phyloP scores from a whole-genome alignment of 2,329 filamentous ascomycete species.

The Aspergillus ruber region DNA sequence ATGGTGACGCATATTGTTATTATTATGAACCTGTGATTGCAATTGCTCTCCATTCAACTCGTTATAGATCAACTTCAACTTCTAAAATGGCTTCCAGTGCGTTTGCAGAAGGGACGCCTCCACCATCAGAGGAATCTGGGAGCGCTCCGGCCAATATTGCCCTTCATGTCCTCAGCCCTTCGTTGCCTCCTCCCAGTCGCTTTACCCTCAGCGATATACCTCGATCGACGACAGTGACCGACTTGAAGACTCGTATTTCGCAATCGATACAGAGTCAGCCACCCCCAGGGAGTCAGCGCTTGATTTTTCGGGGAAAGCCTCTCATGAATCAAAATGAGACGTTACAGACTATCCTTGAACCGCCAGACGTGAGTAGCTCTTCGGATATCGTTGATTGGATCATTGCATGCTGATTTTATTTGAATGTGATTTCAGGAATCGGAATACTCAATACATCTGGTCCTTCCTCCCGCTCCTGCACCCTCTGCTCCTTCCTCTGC shows the following conservation, averaged over 20 bases:
- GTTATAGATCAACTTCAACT: background rate
- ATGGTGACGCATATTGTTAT: background rate
- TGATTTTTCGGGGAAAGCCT: slow-evolving; percentile 54
- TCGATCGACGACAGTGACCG: slow-evolving; percentile 41
- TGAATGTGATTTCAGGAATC: slow-evolving; percentile 12
- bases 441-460: slow-evolving; percentile 35
- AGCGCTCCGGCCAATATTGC: slow-evolving; percentile 14
- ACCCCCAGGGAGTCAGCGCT: slow-evolving; percentile 43
- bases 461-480: slow-evolving; percentile 33
- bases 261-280: slow-evolving; percentile 43
- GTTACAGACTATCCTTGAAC: slow-evolving; percentile 46
- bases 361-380: slow-evolving; percentile 40
- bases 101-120: background rate
- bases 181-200: slow-evolving; percentile 29
- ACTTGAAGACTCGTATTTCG: slow-evolving; percentile 49
- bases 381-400: background rate
- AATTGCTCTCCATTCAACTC: background rate
- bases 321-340: slow-evolving; percentile 45
- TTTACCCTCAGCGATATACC: slow-evolving; percentile 33
- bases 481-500: slow-evolving; percentile 6
- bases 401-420: background rate
- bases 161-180: slow-evolving; percentile 38
- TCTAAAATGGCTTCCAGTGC: background rate
- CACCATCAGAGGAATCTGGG: slow-evolving; percentile 1
- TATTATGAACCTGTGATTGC: background rate